Base-by-base conservation (phyloP, 2,329 filamentous ascomycete genomes). In the Colletotrichum falcatum region DNA sequence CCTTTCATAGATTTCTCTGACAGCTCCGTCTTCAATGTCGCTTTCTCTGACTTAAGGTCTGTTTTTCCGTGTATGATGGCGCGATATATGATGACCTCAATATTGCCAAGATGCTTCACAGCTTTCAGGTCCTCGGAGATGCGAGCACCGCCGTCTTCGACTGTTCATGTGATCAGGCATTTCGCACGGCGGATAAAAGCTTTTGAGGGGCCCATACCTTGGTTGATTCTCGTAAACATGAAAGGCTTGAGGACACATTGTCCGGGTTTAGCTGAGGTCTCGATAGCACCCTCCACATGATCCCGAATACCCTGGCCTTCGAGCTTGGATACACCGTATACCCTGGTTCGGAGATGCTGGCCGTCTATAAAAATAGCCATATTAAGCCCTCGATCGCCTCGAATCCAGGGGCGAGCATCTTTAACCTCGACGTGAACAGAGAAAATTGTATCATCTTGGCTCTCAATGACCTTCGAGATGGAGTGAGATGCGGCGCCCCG, bases 301-400 rank as follows among this genome's bases (percentile, higher is more conserved):
- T 1, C 0, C 9, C 6, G 4, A 37, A 39, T 0, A 12, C 2
- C 33, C 12, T 61, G 30, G 4, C 37, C n/a, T 6, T 8, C 5
- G 0, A 61, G 18, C 0, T 39, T 0, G 3, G 2, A 1, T 11
- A 7, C 2, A 1, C 1, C 0, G 11, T 11, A 11, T 9, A 12
- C 1, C 3, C 0, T 5, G 2, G 6, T 18, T 3, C 1, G 2
- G 5, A 48, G 18, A 3, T 0, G 1, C 5, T 56, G 56, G 11
- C 67, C 68, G 53, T 71, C 64, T 18, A 71, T 35, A 35, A 49
- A 53, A 28, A 8, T 16, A 2, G 0, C 0, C 6, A 54, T 11
- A 0, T 0, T 0, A 9, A 70, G 20, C 2, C 16, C 39, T 3
- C 9, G 6, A 2, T 23, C 28, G 4, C 12, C 18, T 3, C 16